A percentile compares a stretch with the other conserved stretches of the same genome.
Evolutionary conservation across 345 rosid genomes (phyloP).

Genomic region (Noccaea bulbosa): DNA sequence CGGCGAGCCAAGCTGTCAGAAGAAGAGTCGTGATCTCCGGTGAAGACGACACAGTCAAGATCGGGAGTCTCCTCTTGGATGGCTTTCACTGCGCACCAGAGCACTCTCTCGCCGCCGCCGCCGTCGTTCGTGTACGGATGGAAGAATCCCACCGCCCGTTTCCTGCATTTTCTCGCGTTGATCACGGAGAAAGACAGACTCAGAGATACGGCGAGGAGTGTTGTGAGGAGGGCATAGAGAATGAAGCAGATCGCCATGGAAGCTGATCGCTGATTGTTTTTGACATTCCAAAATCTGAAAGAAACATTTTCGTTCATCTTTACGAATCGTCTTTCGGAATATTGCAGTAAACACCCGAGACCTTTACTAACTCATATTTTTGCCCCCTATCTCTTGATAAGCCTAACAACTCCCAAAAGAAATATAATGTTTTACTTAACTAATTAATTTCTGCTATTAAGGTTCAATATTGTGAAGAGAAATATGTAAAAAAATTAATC

Average conservation of each 20-base stretch:
- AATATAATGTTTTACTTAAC: too few species aligned
- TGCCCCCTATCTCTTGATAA: neutral
- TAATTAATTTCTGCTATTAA: neutral
- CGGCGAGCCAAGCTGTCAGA: constrained; percentile 62
- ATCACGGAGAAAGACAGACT: constrained; percentile 48
- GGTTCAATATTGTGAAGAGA: neutral
- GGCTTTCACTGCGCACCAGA: constrained; percentile 95
- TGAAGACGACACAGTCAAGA: constrained; percentile 69
- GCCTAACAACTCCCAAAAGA: too few species aligned
- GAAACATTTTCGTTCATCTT: neutral
- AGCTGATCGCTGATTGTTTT: constrained; percentile 23
- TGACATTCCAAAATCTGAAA: neutral
- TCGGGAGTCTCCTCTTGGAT: constrained; percentile 76
- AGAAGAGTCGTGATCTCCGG: constrained; percentile 81
- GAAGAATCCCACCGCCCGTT: constrained; percentile 79
- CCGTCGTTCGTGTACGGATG: constrained; percentile 97
- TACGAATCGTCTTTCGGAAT: constrained; percentile 15
- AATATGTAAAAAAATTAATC: neutral
- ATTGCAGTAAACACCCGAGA: constrained; percentile 5
- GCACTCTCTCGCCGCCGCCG: constrained; percentile 96
- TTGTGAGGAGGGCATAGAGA: constrained; percentile 44
- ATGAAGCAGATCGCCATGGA: constrained; percentile 54
- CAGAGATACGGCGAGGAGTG: constrained; percentile 47
- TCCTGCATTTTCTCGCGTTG: constrained; percentile 47
- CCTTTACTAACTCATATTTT: neutral